Percentiles rank a stretch among this genome's conserved stretches.
These are phyloP conservation scores for Chaetoscypha palmicola DNA, from an alignment of 2,329 filamentous ascomycete genomes.

Conservation along the genomic window DNA sequence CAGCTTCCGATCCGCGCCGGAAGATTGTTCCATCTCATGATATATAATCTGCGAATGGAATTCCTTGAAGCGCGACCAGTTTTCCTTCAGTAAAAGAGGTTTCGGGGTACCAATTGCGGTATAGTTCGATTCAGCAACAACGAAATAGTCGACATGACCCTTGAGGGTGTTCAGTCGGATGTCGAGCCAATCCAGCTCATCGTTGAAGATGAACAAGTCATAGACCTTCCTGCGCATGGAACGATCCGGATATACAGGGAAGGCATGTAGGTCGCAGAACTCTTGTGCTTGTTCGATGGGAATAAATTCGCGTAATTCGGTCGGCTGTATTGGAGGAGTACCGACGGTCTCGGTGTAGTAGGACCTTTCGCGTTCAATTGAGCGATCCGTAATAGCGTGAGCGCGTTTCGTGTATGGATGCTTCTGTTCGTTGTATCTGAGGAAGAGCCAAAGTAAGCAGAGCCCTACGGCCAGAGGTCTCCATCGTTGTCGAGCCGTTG, in stretches of 20 bases:
- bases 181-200: conserved; percentile 60
- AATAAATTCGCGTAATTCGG: conserved; percentile 7
- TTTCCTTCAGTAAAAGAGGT: conserved; percentile 45
- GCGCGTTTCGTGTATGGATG: conserved; percentile 8
- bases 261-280: conserved; percentile 15
- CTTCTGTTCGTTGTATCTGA: conserved; percentile 10
- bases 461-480: conserved; percentile 4
- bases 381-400: conserved; percentile 12
- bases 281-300: conserved; percentile 6
- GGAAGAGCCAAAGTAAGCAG: conserved; percentile 7
- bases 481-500: conserved; percentile 8
- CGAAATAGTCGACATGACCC: conserved; percentile 55
- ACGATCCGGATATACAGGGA: conserved; percentile 8
- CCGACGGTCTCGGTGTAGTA: neutral
- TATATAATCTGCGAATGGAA: conserved; percentile 57
- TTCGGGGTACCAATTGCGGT: conserved; percentile 54
- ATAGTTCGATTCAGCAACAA: conserved; percentile 51
- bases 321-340: neutral
- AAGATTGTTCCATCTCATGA: conserved; percentile 41
- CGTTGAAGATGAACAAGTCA: conserved; percentile 56
- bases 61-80: conserved; percentile 43
- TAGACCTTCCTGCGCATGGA: conserved; percentile 43
- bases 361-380: conserved; percentile 12
- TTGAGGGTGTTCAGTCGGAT: conserved; percentile 53
- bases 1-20: conserved; percentile 37